Conservation (phyloP, 257 asterid species). For the Cordia subcordata region DNA sequence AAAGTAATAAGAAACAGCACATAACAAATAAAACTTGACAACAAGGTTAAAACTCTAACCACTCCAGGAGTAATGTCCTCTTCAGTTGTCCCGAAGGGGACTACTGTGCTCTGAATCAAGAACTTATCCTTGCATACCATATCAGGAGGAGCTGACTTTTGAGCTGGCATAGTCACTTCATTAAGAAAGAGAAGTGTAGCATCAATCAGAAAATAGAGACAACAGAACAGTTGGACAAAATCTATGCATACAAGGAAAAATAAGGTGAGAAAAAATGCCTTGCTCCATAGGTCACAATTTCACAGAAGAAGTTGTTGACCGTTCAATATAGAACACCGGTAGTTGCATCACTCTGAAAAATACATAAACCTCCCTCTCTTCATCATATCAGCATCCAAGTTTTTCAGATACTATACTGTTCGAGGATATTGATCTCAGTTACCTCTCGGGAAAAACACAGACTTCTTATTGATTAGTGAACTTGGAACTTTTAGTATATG, state of each 20-base stretch:
- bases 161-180: slow-evolving; percentile 46
- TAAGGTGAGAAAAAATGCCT: no score
- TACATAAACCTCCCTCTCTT: no score
- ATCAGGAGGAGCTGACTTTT: slow-evolving; percentile 28
- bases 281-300: not conserved
- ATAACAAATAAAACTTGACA: slow-evolving; percentile 16
- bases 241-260: not conserved
- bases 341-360: no score
- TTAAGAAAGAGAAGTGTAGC: no score
- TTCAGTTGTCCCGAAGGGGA: slow-evolving; percentile 33
- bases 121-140: slow-evolving; percentile 47
- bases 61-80: slow-evolving; percentile 31
- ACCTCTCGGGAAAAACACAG: not conserved
- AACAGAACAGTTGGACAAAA: no score
- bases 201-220: not conserved
- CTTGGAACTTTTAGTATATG: no score
- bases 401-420: no score
- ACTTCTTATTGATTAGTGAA: not conserved
- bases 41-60: slow-evolving; percentile 12
- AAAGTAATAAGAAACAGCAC: slow-evolving; percentile 14
- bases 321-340: no score
- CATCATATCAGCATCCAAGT: no score
- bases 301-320: no score
- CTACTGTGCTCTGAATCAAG: slow-evolving; percentile 36
- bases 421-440: no score